Evolutionary conservation across 2,329 filamentous ascomycete genomes (phyloP).

Genomic region (Monilinia fructigena): DNA sequence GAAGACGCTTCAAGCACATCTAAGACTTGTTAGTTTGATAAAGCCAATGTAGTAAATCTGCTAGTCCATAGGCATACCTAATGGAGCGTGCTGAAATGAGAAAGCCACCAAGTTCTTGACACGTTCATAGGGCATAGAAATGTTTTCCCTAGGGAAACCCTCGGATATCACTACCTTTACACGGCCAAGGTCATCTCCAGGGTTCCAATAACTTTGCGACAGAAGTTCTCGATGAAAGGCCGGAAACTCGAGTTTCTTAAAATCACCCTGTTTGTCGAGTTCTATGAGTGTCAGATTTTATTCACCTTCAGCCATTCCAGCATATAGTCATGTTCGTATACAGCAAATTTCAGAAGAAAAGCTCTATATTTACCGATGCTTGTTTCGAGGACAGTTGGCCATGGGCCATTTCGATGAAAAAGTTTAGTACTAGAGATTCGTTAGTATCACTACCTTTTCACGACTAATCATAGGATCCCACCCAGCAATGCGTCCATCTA

Average conservation of each 20-base stretch:
- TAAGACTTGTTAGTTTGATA: constrained; percentile 38
- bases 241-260: constrained; percentile 68
- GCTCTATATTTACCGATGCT: constrained; percentile 45
- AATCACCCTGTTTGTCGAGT: constrained; percentile 48
- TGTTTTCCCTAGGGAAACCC: constrained; percentile 57
- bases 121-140: constrained; percentile 57
- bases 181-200: constrained; percentile 68
- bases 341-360: neutral
- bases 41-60: neutral
- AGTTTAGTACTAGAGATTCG: constrained; percentile 44
- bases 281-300: constrained; percentile 28
- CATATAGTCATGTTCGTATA: neutral
- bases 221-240: constrained; percentile 68
- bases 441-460: constrained; percentile 1
- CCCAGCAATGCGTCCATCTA: constrained; percentile 66
- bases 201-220: constrained; percentile 68
- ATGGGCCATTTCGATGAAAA: constrained; percentile 50
- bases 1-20: constrained; percentile 70
- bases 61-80: constrained; percentile 52
- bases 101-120: constrained; percentile 74
- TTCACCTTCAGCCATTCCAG: neutral
- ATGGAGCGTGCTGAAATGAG: constrained; percentile 80
- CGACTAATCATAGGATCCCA: constrained; percentile 40
- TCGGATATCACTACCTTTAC: constrained; percentile 77
- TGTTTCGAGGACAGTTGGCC: constrained; percentile 49